Evolutionary conservation across 441 rosid genomes (phyloP).

Genomic region (Populus hybrid): DNA sequence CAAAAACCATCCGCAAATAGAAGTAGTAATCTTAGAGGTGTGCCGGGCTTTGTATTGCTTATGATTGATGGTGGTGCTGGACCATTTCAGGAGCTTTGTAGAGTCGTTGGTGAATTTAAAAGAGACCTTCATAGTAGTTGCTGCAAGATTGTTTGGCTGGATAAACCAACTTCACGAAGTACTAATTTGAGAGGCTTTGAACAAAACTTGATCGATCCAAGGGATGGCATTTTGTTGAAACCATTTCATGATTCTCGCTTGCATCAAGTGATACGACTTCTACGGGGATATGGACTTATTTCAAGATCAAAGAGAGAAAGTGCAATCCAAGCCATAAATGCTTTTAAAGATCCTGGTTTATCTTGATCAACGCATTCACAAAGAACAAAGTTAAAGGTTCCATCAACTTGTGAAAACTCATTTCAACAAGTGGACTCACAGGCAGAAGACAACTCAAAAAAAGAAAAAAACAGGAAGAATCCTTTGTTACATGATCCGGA

Average conservation of each 20-base stretch:
- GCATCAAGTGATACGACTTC: conserved; percentile 35
- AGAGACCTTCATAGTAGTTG: conserved; percentile 24
- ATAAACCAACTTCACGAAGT: conserved; percentile 32
- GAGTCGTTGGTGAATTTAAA: conserved; percentile 43
- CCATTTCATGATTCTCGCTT: conserved; percentile 81
- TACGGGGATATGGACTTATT: conserved; percentile 36
- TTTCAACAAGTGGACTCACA: conserved; percentile 18
- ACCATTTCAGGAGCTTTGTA: conserved; percentile 35
- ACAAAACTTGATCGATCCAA: conserved; percentile 18
- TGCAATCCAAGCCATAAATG: neutral
- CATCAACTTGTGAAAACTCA: neutral
- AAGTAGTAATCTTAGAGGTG: conserved; percentile 16
- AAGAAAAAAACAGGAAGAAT: conserved; percentile 8
- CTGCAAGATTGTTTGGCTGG: conserved; percentile 74
- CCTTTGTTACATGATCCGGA: neutral
- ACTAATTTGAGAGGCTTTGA: conserved; percentile 11
- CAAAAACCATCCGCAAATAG: conserved; percentile 17
- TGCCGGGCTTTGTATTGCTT: conserved; percentile 37
- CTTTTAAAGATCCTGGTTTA: conserved; percentile 13
- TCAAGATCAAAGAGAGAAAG: conserved; percentile 12
- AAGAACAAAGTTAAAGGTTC: neutral
- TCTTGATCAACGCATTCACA: conserved; percentile 3
- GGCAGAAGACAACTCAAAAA: conserved; percentile 28
- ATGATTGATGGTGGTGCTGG: conserved; percentile 61
- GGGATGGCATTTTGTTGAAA: conserved; percentile 40